Base-by-base conservation (phyloP, 345 rosid genomes). In the Heritiera littoralis region DNA sequence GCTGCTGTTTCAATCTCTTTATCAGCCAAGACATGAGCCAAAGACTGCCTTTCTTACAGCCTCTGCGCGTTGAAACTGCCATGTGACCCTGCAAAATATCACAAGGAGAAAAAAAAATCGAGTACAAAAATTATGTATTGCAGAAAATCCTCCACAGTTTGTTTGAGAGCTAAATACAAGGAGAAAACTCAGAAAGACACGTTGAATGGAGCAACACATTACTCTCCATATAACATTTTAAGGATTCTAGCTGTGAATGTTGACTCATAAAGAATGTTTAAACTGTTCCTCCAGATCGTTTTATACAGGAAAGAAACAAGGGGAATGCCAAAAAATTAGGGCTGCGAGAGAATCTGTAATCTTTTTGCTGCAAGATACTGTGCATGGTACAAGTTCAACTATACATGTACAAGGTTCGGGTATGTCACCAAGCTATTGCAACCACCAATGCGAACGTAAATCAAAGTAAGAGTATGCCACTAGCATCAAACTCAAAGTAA, bases 351-450 rank as follows among this genome's bases (percentile, higher is more conserved):
- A 77, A 81, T 58, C 68, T 77, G 72, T 79, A 66, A 64, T 55
- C 79, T 56, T 72, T 84, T 75, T 78, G 74, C 82, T 23, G 76
- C 78, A 82, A 66, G 70, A 80, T 74, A 77, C 65, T 45, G 76
- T 81, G 85, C 86, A 89, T 77, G 79, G 79, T 82, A 90, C 86
- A 90, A 79, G 72, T 83, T 83, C 79, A 85, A 84, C 87, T 80
- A 85, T 85, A 81, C 84, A 87, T 83, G 89, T 87, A 89, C 88
- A 87, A 52, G 86, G 83, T 70, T 80, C 66, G 72, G 67, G 79
- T 78, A 35, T 13, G 66, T 78, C 48, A 83, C 82, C 85, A 49
- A 13, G 77, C 77, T 56, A 80, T 73, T 40, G 74, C 81, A 76
- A 72, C 75, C 85, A 77, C 78, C 81, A 69, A 54, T n/a, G 56